phyloP scores from a whole-genome alignment of 228 moss, liverwort and hornwort genomes.

The Sphagnum magellanicum region DNA sequence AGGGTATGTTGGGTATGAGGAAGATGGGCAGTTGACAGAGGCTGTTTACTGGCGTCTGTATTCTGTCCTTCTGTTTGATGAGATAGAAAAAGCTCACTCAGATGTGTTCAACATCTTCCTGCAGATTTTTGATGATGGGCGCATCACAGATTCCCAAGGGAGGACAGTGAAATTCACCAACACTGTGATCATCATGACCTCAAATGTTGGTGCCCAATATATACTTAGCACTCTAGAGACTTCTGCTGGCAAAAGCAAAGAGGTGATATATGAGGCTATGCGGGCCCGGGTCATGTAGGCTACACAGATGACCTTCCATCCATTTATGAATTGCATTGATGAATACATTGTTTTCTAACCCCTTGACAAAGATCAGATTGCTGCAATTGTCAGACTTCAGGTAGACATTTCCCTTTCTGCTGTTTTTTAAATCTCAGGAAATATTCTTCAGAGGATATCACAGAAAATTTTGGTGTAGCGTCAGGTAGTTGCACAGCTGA shows the following conservation, averaged over 20 bases:
- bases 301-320: constrained; percentile 39
- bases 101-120: constrained; percentile 63
- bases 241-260: constrained; percentile 36
- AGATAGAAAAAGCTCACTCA: constrained; percentile 61
- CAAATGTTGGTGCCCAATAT: constrained; percentile 58
- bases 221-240: constrained; percentile 31
- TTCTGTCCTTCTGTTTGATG: constrained; percentile 58
- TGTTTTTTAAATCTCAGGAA: background rate
- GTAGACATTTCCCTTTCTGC: constrained; percentile 6
- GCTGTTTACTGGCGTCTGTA: constrained; percentile 48
- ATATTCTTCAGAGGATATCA: background rate
- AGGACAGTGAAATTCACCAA: constrained; percentile 48
- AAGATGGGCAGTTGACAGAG: constrained; percentile 55
- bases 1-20: constrained; percentile 61
- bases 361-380: constrained; percentile 49
- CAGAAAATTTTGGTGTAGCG: too few relatives aligned
- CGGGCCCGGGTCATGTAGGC: constrained; percentile 55
- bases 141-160: constrained; percentile 58
- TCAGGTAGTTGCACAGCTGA: too few relatives aligned
- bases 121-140: constrained; percentile 59
- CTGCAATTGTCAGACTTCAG: constrained; percentile 47
- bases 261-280: constrained; percentile 59
- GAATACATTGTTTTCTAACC: constrained; percentile 63
- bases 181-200: constrained; percentile 61
- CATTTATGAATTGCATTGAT: constrained; percentile 64